A percentile compares a stretch with the other conserved stretches of the same genome.
Conservation (phyloP, 2,329 filamentous ascomycete species). For the Trichoderma endophyticum region DNA sequence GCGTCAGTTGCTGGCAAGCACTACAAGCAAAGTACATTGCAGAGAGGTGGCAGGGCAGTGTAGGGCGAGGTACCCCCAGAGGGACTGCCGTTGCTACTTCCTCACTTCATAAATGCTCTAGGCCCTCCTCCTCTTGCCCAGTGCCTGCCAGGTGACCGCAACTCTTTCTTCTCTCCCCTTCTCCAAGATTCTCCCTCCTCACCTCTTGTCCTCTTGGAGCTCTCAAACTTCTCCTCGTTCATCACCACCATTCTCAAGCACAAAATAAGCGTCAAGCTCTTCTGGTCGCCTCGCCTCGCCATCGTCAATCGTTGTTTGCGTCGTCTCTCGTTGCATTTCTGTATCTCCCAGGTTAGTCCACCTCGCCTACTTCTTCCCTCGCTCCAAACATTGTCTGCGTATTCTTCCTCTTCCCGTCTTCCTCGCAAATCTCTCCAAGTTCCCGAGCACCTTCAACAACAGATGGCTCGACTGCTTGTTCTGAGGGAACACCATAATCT, state of each 20-base stretch:
- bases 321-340: conserved; percentile 24
- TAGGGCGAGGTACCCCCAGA: not conserved
- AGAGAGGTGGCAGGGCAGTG: not conserved
- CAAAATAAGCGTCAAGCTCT: conserved; percentile 9
- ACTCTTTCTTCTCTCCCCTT: not conserved
- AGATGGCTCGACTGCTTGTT: not conserved
- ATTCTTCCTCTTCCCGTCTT: not conserved
- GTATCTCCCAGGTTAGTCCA: conserved; percentile 23
- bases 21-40: not conserved
- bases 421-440: not conserved
- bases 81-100: not conserved
- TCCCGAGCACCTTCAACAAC: conserved; percentile 11
- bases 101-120: conserved; percentile 2
- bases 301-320: conserved; percentile 24
- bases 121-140: not conserved
- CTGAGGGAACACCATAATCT: conserved; percentile 18
- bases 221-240: not conserved
- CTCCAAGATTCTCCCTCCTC: not conserved
- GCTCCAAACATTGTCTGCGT: conserved; percentile 5
- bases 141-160: not conserved
- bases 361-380: not conserved
- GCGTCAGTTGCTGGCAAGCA: not conserved
- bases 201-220: not conserved
- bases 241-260: conserved; percentile 6
- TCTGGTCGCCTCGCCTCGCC: conserved; percentile 12